A percentile compares a stretch with the other conserved stretches of the same genome.
phyloP scores from a whole-genome alignment of 192 early-diverging fungal species.

The Mortierella hygrophila region DNA sequence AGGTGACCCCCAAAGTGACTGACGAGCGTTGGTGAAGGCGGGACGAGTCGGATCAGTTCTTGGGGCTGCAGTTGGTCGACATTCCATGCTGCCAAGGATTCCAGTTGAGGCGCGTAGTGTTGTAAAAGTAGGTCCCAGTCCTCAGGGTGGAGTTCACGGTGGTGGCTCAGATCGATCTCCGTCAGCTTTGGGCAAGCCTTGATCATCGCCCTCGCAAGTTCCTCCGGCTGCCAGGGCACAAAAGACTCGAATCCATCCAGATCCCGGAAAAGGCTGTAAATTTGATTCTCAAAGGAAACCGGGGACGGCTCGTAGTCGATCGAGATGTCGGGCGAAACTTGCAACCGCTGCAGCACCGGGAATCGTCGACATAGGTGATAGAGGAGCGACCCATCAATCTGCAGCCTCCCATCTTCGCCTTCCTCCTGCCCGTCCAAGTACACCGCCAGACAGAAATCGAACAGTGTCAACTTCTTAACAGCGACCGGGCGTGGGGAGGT shows the following conservation, averaged over 20 bases:
- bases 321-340: not conserved
- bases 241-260: not conserved
- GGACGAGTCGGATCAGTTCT: constrained; percentile 1
- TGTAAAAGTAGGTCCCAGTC: constrained; percentile 11
- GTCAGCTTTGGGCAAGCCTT: constrained; percentile 8
- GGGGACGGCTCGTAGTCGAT: not conserved
- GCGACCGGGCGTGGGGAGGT: not conserved
- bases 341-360: constrained; percentile 9
- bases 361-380: not conserved
- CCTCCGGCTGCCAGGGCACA: not conserved
- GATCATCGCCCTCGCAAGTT: not conserved
- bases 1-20: not conserved
- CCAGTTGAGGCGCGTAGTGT: constrained; percentile 5
- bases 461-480: not conserved
- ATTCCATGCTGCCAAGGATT: constrained; percentile 9
- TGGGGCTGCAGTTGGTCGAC: not conserved
- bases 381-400: not conserved
- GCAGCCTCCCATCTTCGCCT: not conserved
- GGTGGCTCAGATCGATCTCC: constrained; percentile 11
- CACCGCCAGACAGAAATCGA: not conserved
- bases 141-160: not conserved
- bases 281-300: not conserved
- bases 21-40: not conserved
- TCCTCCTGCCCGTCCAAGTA: not conserved
- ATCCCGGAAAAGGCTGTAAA: not conserved